These are phyloP conservation scores for Pseudocercospora musae DNA, from an alignment of 2,329 filamentous ascomycete species.

Conservation along the genomic window DNA sequence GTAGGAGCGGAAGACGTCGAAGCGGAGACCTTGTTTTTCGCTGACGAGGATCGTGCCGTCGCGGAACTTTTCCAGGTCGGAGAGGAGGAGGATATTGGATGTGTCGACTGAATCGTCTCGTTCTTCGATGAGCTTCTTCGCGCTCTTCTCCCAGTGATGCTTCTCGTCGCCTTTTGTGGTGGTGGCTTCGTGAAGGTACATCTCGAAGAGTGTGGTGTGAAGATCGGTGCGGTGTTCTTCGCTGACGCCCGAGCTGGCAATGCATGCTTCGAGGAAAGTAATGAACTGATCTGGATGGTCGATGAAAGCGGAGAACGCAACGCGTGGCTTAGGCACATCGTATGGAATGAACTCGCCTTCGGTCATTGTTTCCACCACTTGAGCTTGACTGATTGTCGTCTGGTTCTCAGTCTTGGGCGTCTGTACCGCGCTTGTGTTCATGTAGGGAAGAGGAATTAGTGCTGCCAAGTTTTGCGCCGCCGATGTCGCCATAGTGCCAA, in stretches of 20 bases:
- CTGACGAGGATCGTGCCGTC: slow-evolving; percentile 90
- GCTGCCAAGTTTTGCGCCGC: slow-evolving; percentile 84
- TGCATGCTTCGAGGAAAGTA: slow-evolving; percentile 82
- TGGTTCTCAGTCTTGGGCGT: slow-evolving; percentile 46
- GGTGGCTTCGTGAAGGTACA: slow-evolving; percentile 89
- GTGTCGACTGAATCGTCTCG: slow-evolving; percentile 84
- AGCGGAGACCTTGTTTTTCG: slow-evolving; percentile 85
- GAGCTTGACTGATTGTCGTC: slow-evolving; percentile 53
- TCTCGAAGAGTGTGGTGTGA: slow-evolving; percentile 94
- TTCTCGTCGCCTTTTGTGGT: slow-evolving; percentile 68
- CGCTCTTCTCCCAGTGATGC: slow-evolving; percentile 83
- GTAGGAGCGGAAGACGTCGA: slow-evolving; percentile 96
- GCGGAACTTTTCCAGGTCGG: slow-evolving; percentile 83
- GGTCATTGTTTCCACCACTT: slow-evolving; percentile 52
- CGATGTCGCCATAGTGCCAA: slow-evolving; percentile 57
- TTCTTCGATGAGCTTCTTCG: slow-evolving; percentile 80
- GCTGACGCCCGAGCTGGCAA: slow-evolving; percentile 67
- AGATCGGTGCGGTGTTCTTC: slow-evolving; percentile 77
- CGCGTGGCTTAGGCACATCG: slow-evolving; percentile 74
- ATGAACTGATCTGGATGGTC: slow-evolving; percentile 92
- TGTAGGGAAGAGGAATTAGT: slow-evolving; percentile 79
- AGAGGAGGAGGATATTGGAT: slow-evolving; percentile 88
- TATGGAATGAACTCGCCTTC: slow-evolving; percentile 60
- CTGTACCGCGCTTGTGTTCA: slow-evolving; percentile 61
- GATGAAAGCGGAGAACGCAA: slow-evolving; percentile 93